Evolutionary conservation across 2,329 filamentous ascomycete genomes (phyloP), one percentile per base, ranked within the genome.

Genomic region (Huntiella moniliformis): DNA sequence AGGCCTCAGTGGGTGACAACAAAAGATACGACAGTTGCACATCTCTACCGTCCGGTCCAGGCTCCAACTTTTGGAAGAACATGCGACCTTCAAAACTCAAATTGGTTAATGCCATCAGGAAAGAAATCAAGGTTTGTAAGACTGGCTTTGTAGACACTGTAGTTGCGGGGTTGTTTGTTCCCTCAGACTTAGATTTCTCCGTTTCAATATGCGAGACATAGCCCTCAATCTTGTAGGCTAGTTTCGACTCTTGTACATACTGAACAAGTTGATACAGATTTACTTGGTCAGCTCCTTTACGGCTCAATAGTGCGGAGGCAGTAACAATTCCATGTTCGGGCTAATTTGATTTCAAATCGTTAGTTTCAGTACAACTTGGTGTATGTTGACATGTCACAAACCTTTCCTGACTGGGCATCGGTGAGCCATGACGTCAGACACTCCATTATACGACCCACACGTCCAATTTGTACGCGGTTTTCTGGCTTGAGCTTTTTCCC

Each of bases 211-310:
- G 73, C 3, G 73, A 69, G 3, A 77, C 73, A 56, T 96, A 98
- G 42, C 84, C 82, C 61, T 98, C 88, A 8, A 96, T 82, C 60
- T 98, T 98, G 52, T 87, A 82, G 1, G 88, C 87, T 10, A 98
- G 65, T 55, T 93, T 95, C 51, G 87, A 95, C 52, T 91, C 80
- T 55, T 88, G 82, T 3, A 98, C 73, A 58, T 96, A 96, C 38
- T 76, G 72, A 31, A 87, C 77, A 11, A 98, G 68, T 57, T 91
- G 88, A 61, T 83, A 88, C 28, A 95, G 72, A 55, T 96, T 94
- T 62, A 98, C 87, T 56, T 96, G 88, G 56, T 98, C 91, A 17
- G 91, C 81, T 0, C 85, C 85, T 57, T 93, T 94, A 34, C 78
- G 77, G 17, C 77, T 71, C 52, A 95, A 77, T 1, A 98, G 67